Conservation (phyloP, 2,329 filamentous ascomycete species). For the Cryphonectria parasitica region DNA sequence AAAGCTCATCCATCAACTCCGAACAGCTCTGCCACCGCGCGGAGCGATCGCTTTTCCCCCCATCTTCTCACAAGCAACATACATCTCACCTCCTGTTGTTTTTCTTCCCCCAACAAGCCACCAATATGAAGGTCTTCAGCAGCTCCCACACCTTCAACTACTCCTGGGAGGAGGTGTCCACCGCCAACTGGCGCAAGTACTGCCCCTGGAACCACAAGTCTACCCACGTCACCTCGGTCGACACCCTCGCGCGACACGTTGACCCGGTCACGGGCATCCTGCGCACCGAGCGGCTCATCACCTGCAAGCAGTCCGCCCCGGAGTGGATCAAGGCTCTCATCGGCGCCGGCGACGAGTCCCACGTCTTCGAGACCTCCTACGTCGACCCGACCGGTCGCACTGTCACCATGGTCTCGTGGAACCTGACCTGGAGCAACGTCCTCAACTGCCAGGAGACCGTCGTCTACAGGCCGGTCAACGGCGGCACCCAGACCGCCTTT, state of each 20-base stretch:
- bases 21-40: neutral
- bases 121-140: constrained; percentile 69
- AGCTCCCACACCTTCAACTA: constrained; percentile 91
- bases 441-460: constrained; percentile 93
- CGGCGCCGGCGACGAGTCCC: constrained; percentile 75
- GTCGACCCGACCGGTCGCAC: constrained; percentile 83
- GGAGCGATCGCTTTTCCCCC: neutral
- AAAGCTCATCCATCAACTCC: neutral
- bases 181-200: constrained; percentile 98
- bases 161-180: constrained; percentile 97
- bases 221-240: constrained; percentile 94
- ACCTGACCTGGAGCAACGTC: constrained; percentile 90
- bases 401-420: constrained; percentile 95
- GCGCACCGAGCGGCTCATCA: constrained; percentile 65
- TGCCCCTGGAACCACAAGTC: constrained; percentile 98
- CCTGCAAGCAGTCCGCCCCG: constrained; percentile 66
- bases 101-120: neutral
- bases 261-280: constrained; percentile 62
- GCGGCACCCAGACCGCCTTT: constrained; percentile 72
- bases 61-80: neutral
- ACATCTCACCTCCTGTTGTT: neutral
- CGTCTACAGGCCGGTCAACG: constrained; percentile 69
- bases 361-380: constrained; percentile 95
- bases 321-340: constrained; percentile 82
- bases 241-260: constrained; percentile 77